phyloP scores from a whole-genome alignment of 495 filamentous ascomycete genomes.

The Daldinia childiae region DNA sequence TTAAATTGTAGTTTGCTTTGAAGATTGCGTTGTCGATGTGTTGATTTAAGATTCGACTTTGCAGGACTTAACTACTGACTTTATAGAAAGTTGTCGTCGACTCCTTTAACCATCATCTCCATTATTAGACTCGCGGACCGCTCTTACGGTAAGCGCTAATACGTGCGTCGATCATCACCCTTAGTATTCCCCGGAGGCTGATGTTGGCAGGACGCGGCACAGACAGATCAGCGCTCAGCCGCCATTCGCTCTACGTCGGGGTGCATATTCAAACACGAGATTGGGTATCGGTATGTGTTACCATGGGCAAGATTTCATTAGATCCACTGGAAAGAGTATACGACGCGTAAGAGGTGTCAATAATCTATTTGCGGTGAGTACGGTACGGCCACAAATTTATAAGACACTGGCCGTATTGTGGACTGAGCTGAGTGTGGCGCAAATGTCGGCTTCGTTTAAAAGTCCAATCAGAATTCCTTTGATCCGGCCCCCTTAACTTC shows the following conservation, averaged over 20 bases:
- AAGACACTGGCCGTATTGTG: neutral
- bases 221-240: slow-evolving; percentile 23
- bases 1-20: slow-evolving; percentile 18
- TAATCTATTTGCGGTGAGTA: slow-evolving; percentile 29
- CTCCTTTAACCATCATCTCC: neutral
- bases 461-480: slow-evolving; percentile 1
- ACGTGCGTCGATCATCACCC: neutral
- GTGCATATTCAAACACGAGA: slow-evolving; percentile 20
- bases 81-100: slow-evolving; percentile 24
- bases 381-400: slow-evolving; percentile 4
- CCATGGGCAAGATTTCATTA: slow-evolving; percentile 4
- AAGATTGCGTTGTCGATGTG: slow-evolving; percentile 20
- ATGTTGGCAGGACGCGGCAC: slow-evolving; percentile 22
- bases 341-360: slow-evolving; percentile 5
- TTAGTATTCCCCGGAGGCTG: slow-evolving; percentile 16
- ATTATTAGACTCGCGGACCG: slow-evolving; percentile 4
- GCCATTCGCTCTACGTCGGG: slow-evolving; percentile 26
- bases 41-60: slow-evolving; percentile 24
- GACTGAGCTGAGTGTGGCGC: slow-evolving; percentile 8
- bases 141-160: slow-evolving; percentile 25
- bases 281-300: neutral
- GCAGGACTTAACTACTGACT: slow-evolving; percentile 10
- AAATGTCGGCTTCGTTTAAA: slow-evolving; percentile 1
- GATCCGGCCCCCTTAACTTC: slow-evolving; percentile 15
- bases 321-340: slow-evolving; percentile 8